phyloP scores from a whole-genome alignment of 2,329 filamentous ascomycete species.

The Exophiala mesophila region DNA sequence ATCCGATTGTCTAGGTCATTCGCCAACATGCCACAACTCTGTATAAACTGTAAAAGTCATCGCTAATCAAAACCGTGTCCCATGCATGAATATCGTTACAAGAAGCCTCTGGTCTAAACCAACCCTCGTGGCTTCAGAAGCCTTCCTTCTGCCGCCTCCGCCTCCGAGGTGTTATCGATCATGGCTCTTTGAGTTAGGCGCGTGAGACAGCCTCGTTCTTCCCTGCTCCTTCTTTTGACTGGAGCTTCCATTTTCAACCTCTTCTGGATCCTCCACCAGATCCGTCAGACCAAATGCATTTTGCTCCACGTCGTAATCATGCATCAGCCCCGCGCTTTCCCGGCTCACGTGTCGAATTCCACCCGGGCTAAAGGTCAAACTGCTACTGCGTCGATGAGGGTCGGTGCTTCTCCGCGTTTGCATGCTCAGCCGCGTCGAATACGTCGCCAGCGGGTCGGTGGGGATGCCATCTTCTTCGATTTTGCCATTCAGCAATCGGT shows the following conservation, averaged over 20 bases:
- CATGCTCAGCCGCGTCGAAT: constrained; percentile 91
- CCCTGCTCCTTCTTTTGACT: constrained; percentile 13
- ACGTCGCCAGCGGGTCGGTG: constrained; percentile 82
- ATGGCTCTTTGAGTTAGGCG: constrained; percentile 21
- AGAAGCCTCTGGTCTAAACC: constrained; percentile 4
- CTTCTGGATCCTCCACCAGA: constrained; percentile 60
- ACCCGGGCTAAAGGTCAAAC: constrained; percentile 42
- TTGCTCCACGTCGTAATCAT: constrained; percentile 82
- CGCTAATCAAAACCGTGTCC: constrained; percentile 19
- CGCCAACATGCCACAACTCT: no score
- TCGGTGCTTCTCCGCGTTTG: constrained; percentile 66
- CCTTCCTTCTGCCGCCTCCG: not conserved
- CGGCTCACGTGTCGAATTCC: constrained; percentile 55
- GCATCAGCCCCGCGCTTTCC: constrained; percentile 70
- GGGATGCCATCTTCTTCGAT: constrained; percentile 69
- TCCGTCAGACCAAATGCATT: constrained; percentile 72
- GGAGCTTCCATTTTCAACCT: constrained; percentile 12
- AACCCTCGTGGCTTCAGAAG: not conserved
- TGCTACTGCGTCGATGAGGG: constrained; percentile 50
- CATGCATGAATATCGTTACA: constrained; percentile 28
- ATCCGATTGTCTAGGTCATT: no score
- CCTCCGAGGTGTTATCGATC: constrained; percentile 13
- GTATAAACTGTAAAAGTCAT: constrained; percentile 18
- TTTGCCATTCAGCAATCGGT: constrained; percentile 57
- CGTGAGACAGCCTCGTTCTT: constrained; percentile 20